These are phyloP conservation scores for Colletotrichum sp. DNA, from an alignment of 2,329 filamentous ascomycete species.

Conservation along the genomic window DNA sequence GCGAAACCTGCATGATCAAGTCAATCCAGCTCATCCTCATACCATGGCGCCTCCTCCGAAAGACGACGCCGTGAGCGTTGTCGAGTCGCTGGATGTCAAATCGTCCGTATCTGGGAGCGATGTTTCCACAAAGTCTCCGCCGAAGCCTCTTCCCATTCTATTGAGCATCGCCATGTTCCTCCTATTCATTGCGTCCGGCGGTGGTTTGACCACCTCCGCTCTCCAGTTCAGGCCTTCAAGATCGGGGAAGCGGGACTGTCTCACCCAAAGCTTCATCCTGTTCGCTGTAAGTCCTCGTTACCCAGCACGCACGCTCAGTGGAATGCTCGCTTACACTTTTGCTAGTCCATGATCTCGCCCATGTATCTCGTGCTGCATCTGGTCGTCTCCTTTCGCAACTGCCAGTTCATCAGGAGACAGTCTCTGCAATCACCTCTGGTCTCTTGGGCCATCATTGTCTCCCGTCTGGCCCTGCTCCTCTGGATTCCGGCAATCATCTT, in stretches of 20 bases:
- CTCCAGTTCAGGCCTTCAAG: conserved; percentile 17
- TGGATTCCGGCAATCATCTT: conserved; percentile 31
- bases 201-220: conserved; percentile 18
- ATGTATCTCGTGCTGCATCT: conserved; percentile 35
- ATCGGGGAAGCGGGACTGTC: conserved; percentile 9
- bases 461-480: conserved; percentile 27
- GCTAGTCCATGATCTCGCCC: conserved; percentile 31
- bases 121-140: conserved; percentile 16
- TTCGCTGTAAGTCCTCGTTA: conserved; percentile 10
- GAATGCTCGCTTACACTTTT: not conserved
- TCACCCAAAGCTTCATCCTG: conserved; percentile 22
- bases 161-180: conserved; percentile 12
- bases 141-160: conserved; percentile 16
- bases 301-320: too few species aligned
- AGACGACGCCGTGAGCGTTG: conserved; percentile 16
- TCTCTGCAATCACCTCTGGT: conserved; percentile 33
- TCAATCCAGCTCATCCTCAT: not conserved
- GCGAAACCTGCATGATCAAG: not conserved
- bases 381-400: conserved; percentile 27
- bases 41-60: conserved; percentile 12
- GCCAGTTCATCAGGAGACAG: conserved; percentile 24
- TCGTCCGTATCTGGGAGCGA: conserved; percentile 22
- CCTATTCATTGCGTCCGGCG: conserved; percentile 13
- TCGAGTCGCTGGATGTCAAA: conserved; percentile 22
- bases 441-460: conserved; percentile 31